Conservation (phyloP, 768 basidiomycete genomes). For the Mycena belliarum region DNA sequence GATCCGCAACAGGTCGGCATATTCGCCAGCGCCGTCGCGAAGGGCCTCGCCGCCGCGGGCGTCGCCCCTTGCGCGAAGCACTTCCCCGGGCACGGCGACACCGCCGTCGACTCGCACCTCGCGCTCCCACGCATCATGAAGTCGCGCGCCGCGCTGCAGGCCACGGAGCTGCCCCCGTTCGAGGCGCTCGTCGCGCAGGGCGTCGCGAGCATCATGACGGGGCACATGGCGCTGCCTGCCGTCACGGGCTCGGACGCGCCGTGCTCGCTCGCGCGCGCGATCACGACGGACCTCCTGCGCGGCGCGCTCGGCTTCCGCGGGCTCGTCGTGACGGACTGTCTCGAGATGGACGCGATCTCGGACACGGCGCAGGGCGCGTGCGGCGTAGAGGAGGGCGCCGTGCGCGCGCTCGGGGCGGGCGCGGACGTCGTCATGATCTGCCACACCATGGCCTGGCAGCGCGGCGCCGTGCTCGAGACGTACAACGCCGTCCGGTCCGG, state of each 20-base stretch:
- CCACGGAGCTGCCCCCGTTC: conserved; percentile 64
- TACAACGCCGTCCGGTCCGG: conserved; percentile 53
- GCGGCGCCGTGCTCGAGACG: conserved; percentile 50
- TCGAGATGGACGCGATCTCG: conserved; percentile 76
- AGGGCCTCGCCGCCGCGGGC: conserved; percentile 47
- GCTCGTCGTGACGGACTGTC: conserved; percentile 70
- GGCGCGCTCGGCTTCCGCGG: conserved; percentile 53
- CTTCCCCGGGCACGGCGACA: conserved; percentile 77
- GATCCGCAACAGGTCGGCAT: conserved; percentile 54
- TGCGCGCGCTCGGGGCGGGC: conserved; percentile 59
- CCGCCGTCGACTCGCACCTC: conserved; percentile 69
- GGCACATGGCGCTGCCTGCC: conserved; percentile 69
- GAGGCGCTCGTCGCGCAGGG: conserved; percentile 38
- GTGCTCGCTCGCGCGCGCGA: conserved; percentile 54
- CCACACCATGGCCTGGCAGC: conserved; percentile 57
- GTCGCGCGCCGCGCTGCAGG: conserved; percentile 38
- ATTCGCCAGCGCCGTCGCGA: conserved; percentile 48
- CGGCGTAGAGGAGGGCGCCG: conserved; percentile 55
- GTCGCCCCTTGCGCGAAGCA: conserved; percentile 69
- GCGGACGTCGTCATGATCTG: conserved; percentile 79
- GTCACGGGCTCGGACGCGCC: conserved; percentile 57
- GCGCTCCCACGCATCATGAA: conserved; percentile 64
- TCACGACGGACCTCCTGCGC: conserved; percentile 56
- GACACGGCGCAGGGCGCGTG: conserved; percentile 43
- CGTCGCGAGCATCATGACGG: conserved; percentile 67